Evolutionary conservation across 2,329 filamentous ascomycete genomes (phyloP).

Genomic region (Diplodia scrobiculata): DNA sequence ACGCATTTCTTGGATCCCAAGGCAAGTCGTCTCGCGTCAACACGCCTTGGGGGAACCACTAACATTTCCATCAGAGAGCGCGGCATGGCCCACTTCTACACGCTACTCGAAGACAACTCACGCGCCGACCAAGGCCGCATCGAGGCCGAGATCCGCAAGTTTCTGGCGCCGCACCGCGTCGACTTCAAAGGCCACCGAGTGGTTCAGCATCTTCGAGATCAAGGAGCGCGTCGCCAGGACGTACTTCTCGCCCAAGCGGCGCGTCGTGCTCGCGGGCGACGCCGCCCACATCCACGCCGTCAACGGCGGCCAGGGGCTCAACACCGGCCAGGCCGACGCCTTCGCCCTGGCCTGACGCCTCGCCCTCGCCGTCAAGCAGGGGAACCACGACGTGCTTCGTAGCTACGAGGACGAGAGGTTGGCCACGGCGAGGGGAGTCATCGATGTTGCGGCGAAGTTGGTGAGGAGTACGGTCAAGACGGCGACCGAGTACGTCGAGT

Average conservation of each 20-base stretch:
- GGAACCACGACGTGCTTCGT: slow-evolving; percentile 34
- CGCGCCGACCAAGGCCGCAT: slow-evolving; percentile 43
- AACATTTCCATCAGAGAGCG: slow-evolving; percentile 39
- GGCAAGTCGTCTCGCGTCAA: slow-evolving; percentile 31
- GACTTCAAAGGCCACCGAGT: slow-evolving; percentile 52
- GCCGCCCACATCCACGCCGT: slow-evolving; percentile 35
- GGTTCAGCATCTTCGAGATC: slow-evolving; percentile 55
- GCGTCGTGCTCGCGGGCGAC: slow-evolving; percentile 34
- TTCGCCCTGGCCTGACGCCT: slow-evolving; percentile 34
- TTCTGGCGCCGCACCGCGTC: slow-evolving; percentile 50
- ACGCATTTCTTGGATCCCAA: slow-evolving; percentile 54
- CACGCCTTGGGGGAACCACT: too few relatives aligned
- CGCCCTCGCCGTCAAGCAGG: slow-evolving; percentile 14
- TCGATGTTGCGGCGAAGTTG: slow-evolving; percentile 52
- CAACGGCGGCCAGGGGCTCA: slow-evolving; percentile 36
- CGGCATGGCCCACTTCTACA: slow-evolving; percentile 53
- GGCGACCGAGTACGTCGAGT: slow-evolving; percentile 52
- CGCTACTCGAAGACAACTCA: slow-evolving; percentile 52
- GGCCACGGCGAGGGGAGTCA: slow-evolving; percentile 50
- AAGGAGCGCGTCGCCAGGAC: slow-evolving; percentile 34
- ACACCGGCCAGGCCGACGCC: slow-evolving; percentile 34
- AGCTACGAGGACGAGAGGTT: slow-evolving; percentile 53
- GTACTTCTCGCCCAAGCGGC: slow-evolving; percentile 31
- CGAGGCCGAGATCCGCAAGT: slow-evolving; percentile 44
- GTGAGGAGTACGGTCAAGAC: slow-evolving; percentile 51